Evolutionary conservation across 257 asterid genomes (phyloP).

Genomic region (Penstemon davidsonii): DNA sequence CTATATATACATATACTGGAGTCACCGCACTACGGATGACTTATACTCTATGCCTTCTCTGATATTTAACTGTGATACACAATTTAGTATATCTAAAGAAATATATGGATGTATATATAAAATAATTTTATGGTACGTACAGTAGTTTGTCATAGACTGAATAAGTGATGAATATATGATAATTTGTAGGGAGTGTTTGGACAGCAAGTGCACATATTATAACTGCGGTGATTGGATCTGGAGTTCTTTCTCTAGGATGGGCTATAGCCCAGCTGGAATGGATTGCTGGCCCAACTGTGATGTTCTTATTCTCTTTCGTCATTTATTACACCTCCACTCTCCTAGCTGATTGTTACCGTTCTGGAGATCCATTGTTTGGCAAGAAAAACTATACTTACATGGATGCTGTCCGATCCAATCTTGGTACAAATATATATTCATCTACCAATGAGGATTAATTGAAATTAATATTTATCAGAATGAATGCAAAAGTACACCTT

Average conservation of each 20-base stretch:
- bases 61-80: too few species aligned
- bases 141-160: too few species aligned
- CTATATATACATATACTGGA: too few species aligned
- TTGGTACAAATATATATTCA: constrained; percentile 33
- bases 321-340: constrained; percentile 61
- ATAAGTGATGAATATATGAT: background rate
- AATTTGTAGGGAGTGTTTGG: constrained; percentile 48
- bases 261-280: constrained; percentile 62
- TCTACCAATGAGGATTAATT: too few species aligned
- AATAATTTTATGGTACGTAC: too few species aligned
- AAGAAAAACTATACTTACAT: constrained; percentile 61
- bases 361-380: constrained; percentile 56
- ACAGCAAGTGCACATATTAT: too few species aligned
- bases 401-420: constrained; percentile 62
- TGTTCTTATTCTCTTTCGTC: constrained; percentile 55
- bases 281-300: constrained; percentile 61
- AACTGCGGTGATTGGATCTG: constrained; percentile 61
- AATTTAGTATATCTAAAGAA: too few species aligned
- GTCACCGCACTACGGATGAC: too few species aligned
- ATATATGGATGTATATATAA: too few species aligned
- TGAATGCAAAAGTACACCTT: too few species aligned
- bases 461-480: too few species aligned
- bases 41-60: too few species aligned
- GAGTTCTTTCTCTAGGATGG: constrained; percentile 62
- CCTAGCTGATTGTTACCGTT: constrained; percentile 52